Base-by-base conservation (phyloP, 768 basidiomycete genomes). In the Filobasidium wieringae region DNA sequence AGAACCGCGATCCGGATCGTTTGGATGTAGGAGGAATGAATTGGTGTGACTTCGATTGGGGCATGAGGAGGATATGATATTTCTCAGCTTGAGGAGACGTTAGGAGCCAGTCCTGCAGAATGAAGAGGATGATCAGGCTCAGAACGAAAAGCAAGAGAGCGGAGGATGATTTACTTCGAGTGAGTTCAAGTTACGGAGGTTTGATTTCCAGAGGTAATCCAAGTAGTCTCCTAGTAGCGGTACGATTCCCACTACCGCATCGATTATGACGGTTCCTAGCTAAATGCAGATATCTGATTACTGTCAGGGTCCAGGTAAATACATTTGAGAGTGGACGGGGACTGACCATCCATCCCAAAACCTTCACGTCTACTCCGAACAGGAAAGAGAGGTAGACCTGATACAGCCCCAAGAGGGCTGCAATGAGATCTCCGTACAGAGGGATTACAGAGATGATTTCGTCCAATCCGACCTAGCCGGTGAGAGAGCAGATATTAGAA, bases 121-220 rank as follows among this genome's bases (percentile, higher is more conserved):
- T 32, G 32, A 58, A 57, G 24, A 68, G 57, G 24, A n/a, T 27
- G 32, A 9, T 47, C 43, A 33, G 53, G n/a, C 32, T 14, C 26
- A 30, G 22, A 29, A 7, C 26, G 11, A 33, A 30, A 9, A 30
- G 7, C 50, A 7, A 24, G 36, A 4, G 15, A 9, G 31, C 8
- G 39, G 32, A 51, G 27, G 2, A 41, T n/a, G 24, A 43, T 45
- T 36, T 24, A 63, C 53, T 39, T 60, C 59, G 1, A 60, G 33
- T 30, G 52, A 52, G 29, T 60, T 40, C 6, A 63, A 36, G 59
- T 72, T 74, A 1, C 69, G 63, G 3, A 74, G 60, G 43, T 74
- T 74, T 17, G 71, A 67, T 55, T 74, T 74, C 66, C 70, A 74
- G 5, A 70, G 65, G 57, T 71, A 72, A 60, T 74, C 73, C 33